Evolutionary conservation across 1,284 basidiomycete genomes (phyloP).

Genomic region (Boletus nobilissimus): DNA sequence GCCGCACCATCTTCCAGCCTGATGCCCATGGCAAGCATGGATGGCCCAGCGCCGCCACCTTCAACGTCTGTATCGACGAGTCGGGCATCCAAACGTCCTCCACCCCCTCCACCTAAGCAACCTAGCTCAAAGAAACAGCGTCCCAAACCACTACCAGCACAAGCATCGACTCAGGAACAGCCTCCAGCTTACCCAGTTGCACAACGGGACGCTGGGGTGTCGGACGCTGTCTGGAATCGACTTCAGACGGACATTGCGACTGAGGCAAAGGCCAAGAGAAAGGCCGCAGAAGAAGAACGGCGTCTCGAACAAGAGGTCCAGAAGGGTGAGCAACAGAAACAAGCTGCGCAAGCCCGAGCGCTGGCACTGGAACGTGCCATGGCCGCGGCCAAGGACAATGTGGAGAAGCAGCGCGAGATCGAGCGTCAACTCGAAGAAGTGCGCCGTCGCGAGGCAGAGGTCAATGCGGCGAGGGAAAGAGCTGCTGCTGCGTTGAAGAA

Average conservation of each 20-base stretch:
- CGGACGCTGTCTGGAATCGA: slow-evolving; percentile 58
- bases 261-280: slow-evolving; percentile 36
- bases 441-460: slow-evolving; percentile 42
- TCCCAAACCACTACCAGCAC: slow-evolving; percentile 19
- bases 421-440: slow-evolving; percentile 38
- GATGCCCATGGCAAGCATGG: slow-evolving; percentile 39
- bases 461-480: slow-evolving; percentile 45
- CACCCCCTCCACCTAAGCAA: slow-evolving; percentile 21
- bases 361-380: slow-evolving; percentile 29
- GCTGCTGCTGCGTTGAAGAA: slow-evolving; percentile 50
- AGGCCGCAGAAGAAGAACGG: slow-evolving; percentile 42
- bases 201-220: slow-evolving; percentile 58
- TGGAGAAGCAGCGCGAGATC: slow-evolving; percentile 30
- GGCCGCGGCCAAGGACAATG: slow-evolving; percentile 34
- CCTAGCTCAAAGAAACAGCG: neutral
- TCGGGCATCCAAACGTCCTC: slow-evolving; percentile 31
- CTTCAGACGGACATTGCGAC: slow-evolving; percentile 54
- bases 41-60: slow-evolving; percentile 34
- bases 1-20: neutral
- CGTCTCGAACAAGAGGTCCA: slow-evolving; percentile 35
- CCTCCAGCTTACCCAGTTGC: neutral
- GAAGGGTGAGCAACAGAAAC: slow-evolving; percentile 29
- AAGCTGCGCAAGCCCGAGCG: slow-evolving; percentile 2
- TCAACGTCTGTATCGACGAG: slow-evolving; percentile 43
- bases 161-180: neutral